Evolutionary conservation across 441 rosid species (phyloP).

Genomic region (Arabidopsis lyrata): DNA sequence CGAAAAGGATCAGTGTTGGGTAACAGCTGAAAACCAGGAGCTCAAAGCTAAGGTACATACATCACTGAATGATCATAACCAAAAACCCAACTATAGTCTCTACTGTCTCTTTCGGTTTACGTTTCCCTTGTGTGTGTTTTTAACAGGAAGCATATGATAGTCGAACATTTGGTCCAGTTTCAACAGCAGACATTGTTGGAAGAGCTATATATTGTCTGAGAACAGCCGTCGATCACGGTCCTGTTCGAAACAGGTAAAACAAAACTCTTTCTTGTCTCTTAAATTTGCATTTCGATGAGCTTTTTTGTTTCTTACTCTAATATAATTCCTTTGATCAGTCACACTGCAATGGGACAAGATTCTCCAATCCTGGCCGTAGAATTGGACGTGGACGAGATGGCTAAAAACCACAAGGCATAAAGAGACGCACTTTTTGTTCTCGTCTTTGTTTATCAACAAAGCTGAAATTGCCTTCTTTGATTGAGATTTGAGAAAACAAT

Average conservation of each 20-base stretch:
- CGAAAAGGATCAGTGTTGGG: slow-evolving; percentile 86
- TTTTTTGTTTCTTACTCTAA: background rate
- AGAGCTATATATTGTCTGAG: slow-evolving; percentile 83
- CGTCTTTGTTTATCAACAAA: slow-evolving; percentile 2
- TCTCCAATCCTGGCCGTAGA: slow-evolving; percentile 81
- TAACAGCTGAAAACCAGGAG: slow-evolving; percentile 79
- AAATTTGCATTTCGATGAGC: background rate
- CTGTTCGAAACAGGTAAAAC: slow-evolving; percentile 82
- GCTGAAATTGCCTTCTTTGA: slow-evolving; percentile 25
- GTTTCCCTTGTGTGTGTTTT: background rate
- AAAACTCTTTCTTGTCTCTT: slow-evolving; percentile 2
- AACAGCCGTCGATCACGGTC: slow-evolving; percentile 92
- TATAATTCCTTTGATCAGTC: slow-evolving; percentile 49
- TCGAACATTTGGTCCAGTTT: slow-evolving; percentile 85
- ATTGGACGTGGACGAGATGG: slow-evolving; percentile 91
- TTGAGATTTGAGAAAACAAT: slow-evolving; percentile 31
- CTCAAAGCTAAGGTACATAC: slow-evolving; percentile 76
- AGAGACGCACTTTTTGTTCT: background rate
- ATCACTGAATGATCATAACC: slow-evolving; percentile 8
- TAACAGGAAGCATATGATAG: slow-evolving; percentile 91
- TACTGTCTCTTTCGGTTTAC: background rate
- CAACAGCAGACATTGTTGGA: slow-evolving; percentile 76
- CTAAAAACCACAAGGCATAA: slow-evolving; percentile 72
- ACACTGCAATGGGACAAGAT: slow-evolving; percentile 69
- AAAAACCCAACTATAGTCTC: background rate